phyloP scores from a whole-genome alignment of 805 yeast species.

The Hanseniaspora nectarophila region DNA sequence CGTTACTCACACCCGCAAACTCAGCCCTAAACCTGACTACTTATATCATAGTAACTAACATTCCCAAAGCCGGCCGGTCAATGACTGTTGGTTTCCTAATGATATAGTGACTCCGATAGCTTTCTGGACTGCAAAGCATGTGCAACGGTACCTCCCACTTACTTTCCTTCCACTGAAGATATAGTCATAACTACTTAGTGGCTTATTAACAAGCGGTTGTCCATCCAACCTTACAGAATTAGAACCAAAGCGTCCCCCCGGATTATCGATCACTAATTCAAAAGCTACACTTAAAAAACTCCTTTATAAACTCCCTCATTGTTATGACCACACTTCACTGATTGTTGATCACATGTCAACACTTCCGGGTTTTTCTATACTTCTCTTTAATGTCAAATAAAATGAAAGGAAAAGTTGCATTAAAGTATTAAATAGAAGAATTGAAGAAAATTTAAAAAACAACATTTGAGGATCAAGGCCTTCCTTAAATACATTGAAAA shows the following conservation, averaged over 20 bases:
- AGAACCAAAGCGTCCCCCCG: not conserved
- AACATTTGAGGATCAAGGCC: too few species aligned
- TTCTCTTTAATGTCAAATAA: not conserved
- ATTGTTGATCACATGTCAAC: not conserved
- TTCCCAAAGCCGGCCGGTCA: conserved; percentile 3
- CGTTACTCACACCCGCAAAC: not conserved
- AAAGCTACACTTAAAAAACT: not conserved
- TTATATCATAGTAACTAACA: not conserved
- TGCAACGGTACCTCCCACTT: not conserved
- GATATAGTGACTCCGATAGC: not conserved
- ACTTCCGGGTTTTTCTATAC: not conserved
- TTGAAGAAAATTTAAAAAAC: too few species aligned
- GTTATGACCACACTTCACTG: not conserved
- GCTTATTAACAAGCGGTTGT: not conserved
- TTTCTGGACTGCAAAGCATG: not conserved
- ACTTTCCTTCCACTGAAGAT: not conserved
- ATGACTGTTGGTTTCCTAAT: not conserved
- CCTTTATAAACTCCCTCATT: not conserved
- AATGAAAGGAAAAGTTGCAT: too few species aligned
- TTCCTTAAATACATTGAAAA: too few species aligned
- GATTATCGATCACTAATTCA: not conserved
- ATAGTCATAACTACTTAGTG: not conserved
- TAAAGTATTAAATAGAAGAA: too few species aligned
- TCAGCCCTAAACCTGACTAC: not conserved
- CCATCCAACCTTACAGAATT: not conserved